Conservation (phyloP, 2,329 filamentous ascomycete genomes). For the Penicillium decumbens region DNA sequence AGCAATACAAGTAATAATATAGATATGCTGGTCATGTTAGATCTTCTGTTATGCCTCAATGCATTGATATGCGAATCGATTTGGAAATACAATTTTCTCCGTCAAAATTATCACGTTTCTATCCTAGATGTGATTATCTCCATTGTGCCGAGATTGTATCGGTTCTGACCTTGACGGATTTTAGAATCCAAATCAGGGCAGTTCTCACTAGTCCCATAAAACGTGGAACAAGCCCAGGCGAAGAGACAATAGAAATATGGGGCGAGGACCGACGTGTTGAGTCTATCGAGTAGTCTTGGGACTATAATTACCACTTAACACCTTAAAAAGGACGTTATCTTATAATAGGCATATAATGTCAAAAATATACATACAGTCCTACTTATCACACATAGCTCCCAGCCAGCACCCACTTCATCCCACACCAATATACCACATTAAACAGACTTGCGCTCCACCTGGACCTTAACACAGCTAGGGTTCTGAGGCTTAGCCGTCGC, state of each 20-base stretch:
- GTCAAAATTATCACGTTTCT: neutral
- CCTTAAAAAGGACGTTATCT: too few relatives aligned
- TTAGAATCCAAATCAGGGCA: constrained; percentile 51
- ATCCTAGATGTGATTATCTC: too few relatives aligned
- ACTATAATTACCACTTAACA: too few relatives aligned
- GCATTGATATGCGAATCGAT: neutral
- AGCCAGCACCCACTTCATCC: neutral
- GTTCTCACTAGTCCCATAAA: constrained; percentile 45
- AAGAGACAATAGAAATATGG: too few relatives aligned
- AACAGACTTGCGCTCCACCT: constrained; percentile 35
- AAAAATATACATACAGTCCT: too few relatives aligned
- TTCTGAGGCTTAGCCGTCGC: constrained; percentile 39
- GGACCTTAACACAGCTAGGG: constrained; percentile 43
- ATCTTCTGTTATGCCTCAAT: neutral
- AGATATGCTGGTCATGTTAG: constrained; percentile 1
- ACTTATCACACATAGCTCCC: too few relatives aligned
- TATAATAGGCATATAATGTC: too few relatives aligned
- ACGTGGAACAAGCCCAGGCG: too few relatives aligned
- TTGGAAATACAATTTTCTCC: neutral
- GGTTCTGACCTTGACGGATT: neutral
- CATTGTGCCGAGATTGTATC: too few relatives aligned
- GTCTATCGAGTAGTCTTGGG: too few relatives aligned
- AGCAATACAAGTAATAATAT: neutral
- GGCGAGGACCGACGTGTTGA: too few relatives aligned
- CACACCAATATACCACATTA: neutral